Percentiles rank a stretch among this genome's conserved stretches.
phyloP scores from a whole-genome alignment of 192 early-diverging fungal genomes.

The Coemansia sp. region DNA sequence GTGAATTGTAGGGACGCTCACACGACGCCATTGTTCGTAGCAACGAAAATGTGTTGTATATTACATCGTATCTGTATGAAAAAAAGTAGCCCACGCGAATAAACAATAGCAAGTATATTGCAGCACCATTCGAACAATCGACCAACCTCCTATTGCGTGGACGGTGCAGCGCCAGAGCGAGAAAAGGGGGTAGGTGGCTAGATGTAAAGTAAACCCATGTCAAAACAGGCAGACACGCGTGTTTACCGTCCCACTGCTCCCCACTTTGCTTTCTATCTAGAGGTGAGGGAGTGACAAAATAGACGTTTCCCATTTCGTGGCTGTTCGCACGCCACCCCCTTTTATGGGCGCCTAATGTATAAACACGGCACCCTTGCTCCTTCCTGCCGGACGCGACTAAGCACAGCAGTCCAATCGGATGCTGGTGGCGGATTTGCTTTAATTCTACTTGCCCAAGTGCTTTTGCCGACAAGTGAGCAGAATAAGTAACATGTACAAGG shows the following conservation, averaged over 20 bases:
- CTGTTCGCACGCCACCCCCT: constrained; percentile 20
- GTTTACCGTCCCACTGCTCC: background rate
- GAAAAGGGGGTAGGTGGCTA: background rate
- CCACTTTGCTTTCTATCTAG: background rate
- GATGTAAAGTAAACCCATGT: background rate
- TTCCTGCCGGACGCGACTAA: background rate
- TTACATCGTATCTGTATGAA: background rate
- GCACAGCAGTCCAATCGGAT: background rate
- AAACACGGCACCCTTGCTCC: background rate
- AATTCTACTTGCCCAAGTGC: background rate
- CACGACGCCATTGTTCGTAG: background rate
- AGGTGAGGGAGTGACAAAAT: background rate
- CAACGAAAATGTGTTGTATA: background rate
- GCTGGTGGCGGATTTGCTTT: background rate
- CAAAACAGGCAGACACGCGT: background rate
- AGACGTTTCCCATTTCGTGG: constrained; percentile 7
- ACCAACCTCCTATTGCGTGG: background rate
- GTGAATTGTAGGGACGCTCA: background rate
- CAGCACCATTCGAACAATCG: background rate
- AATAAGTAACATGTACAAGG: background rate
- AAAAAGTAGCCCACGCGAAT: background rate
- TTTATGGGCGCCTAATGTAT: background rate
- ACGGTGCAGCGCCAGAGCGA: background rate
- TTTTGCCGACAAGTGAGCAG: background rate
- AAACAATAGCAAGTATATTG: background rate